Conservation (phyloP, 306 rosid species). For the Cucumis sativus region DNA sequence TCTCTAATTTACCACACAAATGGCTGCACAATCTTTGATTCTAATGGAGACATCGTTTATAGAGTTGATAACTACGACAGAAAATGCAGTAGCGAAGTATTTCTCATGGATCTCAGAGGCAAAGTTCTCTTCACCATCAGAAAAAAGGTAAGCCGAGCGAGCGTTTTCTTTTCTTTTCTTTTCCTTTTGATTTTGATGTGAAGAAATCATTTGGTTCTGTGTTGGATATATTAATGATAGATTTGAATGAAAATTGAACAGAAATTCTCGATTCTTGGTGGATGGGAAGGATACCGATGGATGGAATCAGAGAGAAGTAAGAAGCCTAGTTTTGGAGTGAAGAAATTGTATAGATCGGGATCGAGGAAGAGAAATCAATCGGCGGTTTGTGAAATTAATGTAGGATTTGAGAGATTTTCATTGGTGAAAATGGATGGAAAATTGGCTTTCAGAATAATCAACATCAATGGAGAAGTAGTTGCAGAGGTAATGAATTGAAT, state of each 20-base stretch:
- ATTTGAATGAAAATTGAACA: constrained; percentile 13
- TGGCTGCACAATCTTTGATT: constrained; percentile 76
- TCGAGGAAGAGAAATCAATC: constrained; percentile 21
- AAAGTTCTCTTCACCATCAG: constrained; percentile 41
- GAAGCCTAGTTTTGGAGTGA: constrained; percentile 51
- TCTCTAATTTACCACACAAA: constrained; percentile 64
- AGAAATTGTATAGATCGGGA: constrained; percentile 23
- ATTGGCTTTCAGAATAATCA: constrained; percentile 34
- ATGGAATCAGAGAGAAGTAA: constrained; percentile 6
- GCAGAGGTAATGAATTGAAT: constrained; percentile 45
- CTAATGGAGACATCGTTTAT: constrained; percentile 54
- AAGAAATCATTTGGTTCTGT: background rate
- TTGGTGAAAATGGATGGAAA: constrained; percentile 31
- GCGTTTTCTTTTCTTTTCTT: no score
- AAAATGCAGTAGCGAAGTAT: constrained; percentile 54
- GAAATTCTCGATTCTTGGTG: constrained; percentile 45
- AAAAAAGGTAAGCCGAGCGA: constrained; percentile 30
- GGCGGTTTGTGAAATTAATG: constrained; percentile 39
- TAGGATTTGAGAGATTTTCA: constrained; percentile 34
- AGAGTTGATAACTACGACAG: constrained; percentile 73
- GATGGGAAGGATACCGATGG: constrained; percentile 65
- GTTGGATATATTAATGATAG: background rate
- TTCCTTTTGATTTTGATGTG: background rate
- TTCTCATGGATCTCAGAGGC: constrained; percentile 78
- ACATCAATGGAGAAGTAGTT: constrained; percentile 30